Percentiles rank a stretch among this genome's conserved stretches.
These are phyloP conservation scores for Penicillium waksmanii DNA, from an alignment of 495 filamentous ascomycete species.

Conservation along the genomic window DNA sequence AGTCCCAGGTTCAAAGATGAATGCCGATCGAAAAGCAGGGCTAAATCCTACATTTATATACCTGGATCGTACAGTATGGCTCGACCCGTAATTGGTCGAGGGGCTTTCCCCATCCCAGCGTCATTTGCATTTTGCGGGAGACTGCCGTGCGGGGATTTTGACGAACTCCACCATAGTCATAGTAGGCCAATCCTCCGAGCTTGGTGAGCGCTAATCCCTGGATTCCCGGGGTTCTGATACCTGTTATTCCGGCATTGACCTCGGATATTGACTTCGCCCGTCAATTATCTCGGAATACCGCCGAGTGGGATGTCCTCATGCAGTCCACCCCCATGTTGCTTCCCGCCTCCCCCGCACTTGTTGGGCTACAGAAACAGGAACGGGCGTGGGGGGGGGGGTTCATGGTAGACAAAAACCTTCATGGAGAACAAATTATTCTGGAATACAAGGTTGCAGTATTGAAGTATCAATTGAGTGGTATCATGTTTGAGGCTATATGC, in stretches of 20 bases:
- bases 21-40: neutral
- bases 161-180: neutral
- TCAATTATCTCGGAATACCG: neutral
- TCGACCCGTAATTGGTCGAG: neutral
- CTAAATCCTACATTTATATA: neutral
- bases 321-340: neutral
- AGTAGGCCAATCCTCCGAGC: neutral
- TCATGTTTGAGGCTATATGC: constrained; percentile 11
- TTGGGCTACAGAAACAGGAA: neutral
- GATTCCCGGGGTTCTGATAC: too few relatives aligned
- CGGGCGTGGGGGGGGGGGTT: too few relatives aligned
- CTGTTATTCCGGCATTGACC: neutral
- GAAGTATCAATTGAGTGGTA: constrained; percentile 9
- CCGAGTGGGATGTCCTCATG: constrained; percentile 1
- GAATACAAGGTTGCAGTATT: neutral
- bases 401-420: too few relatives aligned
- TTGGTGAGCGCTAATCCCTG: neutral
- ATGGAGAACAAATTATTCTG: neutral
- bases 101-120: neutral
- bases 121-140: neutral
- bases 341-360: constrained; percentile 1
- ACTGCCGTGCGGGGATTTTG: neutral
- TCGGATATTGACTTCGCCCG: neutral
- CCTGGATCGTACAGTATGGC: neutral
- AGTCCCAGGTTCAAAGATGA: neutral